phyloP scores from a whole-genome alignment of 2,329 filamentous ascomycete genomes.

The Scedosporium minutisporum region DNA sequence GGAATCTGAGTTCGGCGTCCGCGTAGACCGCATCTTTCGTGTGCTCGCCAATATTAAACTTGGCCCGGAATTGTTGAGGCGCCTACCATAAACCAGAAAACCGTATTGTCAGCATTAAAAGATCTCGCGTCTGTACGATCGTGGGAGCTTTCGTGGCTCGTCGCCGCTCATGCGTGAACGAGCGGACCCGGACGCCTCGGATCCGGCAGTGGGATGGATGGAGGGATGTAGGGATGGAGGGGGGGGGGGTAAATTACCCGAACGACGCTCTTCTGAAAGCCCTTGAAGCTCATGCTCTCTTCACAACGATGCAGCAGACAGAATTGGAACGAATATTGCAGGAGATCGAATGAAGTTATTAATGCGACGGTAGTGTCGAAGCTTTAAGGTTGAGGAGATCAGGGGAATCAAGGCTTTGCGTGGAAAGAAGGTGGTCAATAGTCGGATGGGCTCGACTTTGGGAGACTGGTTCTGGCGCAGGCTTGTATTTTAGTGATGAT shows the following conservation, averaged over 20 bases:
- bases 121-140: not conserved
- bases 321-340: not conserved
- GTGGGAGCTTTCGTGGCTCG: not conserved
- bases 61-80: constrained; percentile 82
- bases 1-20: constrained; percentile 87
- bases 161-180: not conserved
- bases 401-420: not conserved
- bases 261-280: constrained; percentile 80
- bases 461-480: not conserved
- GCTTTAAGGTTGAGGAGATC: not conserved
- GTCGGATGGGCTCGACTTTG: not conserved
- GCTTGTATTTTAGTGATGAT: constrained; percentile 5
- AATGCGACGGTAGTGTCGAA: not conserved
- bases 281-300: constrained; percentile 82
- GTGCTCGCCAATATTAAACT: constrained; percentile 91
- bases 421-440: not conserved
- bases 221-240: constrained; percentile 6
- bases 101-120: not conserved
- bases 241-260: constrained; percentile 51
- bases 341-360: not conserved
- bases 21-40: constrained; percentile 93
- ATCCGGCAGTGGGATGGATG: not conserved
- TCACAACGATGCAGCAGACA: not conserved
- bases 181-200: constrained; percentile 8
- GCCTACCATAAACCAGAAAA: constrained; percentile 37